Base-by-base conservation (phyloP, 2,329 filamentous ascomycete species). In the Ceratocystis albifundus region DNA sequence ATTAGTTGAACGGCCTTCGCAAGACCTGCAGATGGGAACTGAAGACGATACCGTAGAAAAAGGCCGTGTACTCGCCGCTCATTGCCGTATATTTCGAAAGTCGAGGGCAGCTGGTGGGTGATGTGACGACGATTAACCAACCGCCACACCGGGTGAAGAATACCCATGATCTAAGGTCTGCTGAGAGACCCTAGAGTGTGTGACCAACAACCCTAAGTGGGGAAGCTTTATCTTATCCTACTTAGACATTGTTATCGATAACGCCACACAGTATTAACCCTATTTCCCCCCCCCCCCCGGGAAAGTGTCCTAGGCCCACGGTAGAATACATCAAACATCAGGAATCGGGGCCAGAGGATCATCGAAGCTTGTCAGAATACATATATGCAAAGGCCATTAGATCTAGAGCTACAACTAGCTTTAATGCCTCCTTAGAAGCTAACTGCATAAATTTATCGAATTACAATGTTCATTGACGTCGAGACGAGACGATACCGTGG, bases 11-110 rank as follows among this genome's bases (percentile, higher is more conserved):
- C 65, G 28, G 4, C 6, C 4, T 12, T 4, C 2, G 3, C 59
- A 4, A 44, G 30, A 28, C n/a, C 41, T 45, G 10, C 7, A 4
- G 46, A 3, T 50, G 12, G 25, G 20, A 70, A 22, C 4, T 10
- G 5, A n/a, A n/a, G n/a, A 48, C 20, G 74, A 69, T 70, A 82
- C 83, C 83, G 67, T 85, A 67, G 22, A 67, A 67, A 32, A 67
- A 67, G 0, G 66, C 66, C n/a, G 66, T 65, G 30, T 67, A 61
- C 30, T 44, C 22, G 20, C 66, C 66, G 45, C 66, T 67, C 66
- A 67, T 67, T 41, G 20, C 46, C 36, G 57, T 32, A 12, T 41
- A 3, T 17, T n/a, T 15, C 50, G 30, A 25, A 41, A 22, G 8
- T 12, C n/a, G 45, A 62, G 3, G 10, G 48, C 5, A 25, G 10